Conservation (phyloP, 2,329 filamentous ascomycete species). For the Colletotrichum gloeosporioides region DNA sequence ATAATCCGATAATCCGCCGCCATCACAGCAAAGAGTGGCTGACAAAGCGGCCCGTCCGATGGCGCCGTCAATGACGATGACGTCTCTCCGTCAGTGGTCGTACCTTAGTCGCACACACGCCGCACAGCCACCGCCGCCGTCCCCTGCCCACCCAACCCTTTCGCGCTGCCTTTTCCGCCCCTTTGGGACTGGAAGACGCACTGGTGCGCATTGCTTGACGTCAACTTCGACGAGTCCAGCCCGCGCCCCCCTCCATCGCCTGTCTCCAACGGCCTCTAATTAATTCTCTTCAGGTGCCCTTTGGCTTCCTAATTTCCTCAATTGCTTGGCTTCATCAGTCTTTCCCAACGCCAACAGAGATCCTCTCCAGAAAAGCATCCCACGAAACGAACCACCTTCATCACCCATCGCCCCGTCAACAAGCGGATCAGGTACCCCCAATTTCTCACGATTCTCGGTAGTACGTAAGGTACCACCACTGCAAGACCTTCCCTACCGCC, state of each 20-base stretch:
- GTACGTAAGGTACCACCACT: not conserved
- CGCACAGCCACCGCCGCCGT: conserved; percentile 1
- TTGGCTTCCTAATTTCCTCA: not conserved
- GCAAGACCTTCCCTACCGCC: not conserved
- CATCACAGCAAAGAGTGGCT: not conserved
- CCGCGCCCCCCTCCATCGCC: not conserved
- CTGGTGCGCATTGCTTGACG: not conserved
- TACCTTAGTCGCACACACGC: not conserved
- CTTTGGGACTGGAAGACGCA: not conserved
- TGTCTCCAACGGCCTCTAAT: not conserved
- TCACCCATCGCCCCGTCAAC: conserved; percentile 9
- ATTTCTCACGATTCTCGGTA: not conserved
- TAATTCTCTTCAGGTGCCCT: not conserved
- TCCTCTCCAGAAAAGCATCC: not conserved
- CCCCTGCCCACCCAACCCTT: not conserved
- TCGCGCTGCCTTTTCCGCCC: not conserved
- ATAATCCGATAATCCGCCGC: not conserved
- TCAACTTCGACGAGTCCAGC: not conserved
- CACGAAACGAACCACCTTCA: not conserved
- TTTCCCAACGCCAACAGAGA: not conserved
- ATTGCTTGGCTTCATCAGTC: not conserved
- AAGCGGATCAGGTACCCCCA: not conserved
- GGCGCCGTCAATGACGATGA: conserved; percentile 6
- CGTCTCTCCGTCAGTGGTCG: not conserved
- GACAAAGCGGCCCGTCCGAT: not conserved